Conservation (phyloP, 2,329 filamentous ascomycete genomes). For the Berkeleyomyces rouxiae region DNA sequence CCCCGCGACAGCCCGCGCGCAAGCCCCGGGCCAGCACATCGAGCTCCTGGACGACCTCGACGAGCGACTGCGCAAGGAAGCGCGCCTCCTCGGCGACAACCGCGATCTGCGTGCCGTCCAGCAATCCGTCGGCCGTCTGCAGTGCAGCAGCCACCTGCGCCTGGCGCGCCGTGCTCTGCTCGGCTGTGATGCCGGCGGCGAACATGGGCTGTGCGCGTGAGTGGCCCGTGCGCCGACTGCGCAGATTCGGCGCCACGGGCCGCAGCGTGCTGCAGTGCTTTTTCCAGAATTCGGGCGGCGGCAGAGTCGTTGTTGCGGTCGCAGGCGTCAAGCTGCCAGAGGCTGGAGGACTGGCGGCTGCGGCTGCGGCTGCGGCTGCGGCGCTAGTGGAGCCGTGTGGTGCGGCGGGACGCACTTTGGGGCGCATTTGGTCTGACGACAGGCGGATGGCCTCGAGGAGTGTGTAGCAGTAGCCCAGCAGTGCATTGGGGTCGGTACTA, state of each 20-base stretch:
- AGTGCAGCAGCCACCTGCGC: background rate
- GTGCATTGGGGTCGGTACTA: background rate
- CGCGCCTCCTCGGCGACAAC: background rate
- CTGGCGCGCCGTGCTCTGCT: background rate
- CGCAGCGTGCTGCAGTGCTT: conserved; percentile 4
- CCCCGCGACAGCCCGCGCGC: background rate
- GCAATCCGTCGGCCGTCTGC: background rate
- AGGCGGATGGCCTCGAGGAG: background rate
- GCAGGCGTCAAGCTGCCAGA: background rate
- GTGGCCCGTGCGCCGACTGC: background rate
- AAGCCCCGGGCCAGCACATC: conserved; percentile 2
- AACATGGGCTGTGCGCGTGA: background rate
- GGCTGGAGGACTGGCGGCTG: background rate
- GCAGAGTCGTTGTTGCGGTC: background rate
- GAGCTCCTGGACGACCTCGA: conserved; percentile 7
- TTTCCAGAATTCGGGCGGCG: conserved; percentile 8
- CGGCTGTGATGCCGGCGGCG: background rate
- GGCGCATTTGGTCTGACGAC: background rate
- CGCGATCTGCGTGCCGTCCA: background rate
- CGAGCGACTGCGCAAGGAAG: conserved; percentile 4
- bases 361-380: background rate
- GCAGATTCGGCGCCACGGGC: background rate
- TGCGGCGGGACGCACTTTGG: conserved; percentile 1
- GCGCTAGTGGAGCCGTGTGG: background rate
- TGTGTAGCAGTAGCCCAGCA: conserved; percentile 9